Evolutionary conservation across 768 basidiomycete genomes (phyloP), one percentile per base, ranked within the genome.

Genomic region (Amanita rubescens): DNA sequence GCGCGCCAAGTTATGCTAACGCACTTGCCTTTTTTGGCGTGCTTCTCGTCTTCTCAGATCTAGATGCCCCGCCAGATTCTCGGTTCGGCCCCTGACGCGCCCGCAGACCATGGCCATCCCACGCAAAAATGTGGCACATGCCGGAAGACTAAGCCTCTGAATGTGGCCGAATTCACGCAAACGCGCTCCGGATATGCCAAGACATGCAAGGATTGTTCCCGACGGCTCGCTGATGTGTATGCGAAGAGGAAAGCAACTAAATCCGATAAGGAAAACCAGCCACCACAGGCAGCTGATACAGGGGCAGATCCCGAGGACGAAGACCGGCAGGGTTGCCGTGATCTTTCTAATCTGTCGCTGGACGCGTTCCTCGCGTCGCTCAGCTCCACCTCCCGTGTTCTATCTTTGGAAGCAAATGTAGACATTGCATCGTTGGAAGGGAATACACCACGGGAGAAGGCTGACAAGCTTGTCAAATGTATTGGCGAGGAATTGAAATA

Each of bases 401-500:
- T 39, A 39, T 39, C 38, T 39, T 39, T 49, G 24, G 27, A 52
- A 39, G 50, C 48, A 50, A 25, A n/a, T 17, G 44, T 49, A 19
- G 43, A 58, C 24, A 19, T 57, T n/a, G n/a, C 42, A 51, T 41
- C 37, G 19, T 3, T 47, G 32, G 27, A 35, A 22, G 51, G 32
- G 17, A 34, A 37, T 33, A 54, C 22, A 30, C 30, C 38, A 38
- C n/a, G 42, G 14, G 57, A 58, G 25, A 25, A 47, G 20, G 57
- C 51, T 10, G 39, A 51, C 37, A 17, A 19, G 17, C 32, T 51
- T 27, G 30, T 57, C 9, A 22, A 45, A 24, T 32, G 22, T 30
- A 51, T 58, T n/a, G 50, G 57, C 37, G 39, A 58, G 25, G 24
- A 39, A 20, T 37, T 49, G 45, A 44, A 52, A 14, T 59, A 59